Evolutionary conservation across 305 asterid species (phyloP), one percentile per base, ranked within the genome.

Genomic region (Fraxinus dipetala): DNA sequence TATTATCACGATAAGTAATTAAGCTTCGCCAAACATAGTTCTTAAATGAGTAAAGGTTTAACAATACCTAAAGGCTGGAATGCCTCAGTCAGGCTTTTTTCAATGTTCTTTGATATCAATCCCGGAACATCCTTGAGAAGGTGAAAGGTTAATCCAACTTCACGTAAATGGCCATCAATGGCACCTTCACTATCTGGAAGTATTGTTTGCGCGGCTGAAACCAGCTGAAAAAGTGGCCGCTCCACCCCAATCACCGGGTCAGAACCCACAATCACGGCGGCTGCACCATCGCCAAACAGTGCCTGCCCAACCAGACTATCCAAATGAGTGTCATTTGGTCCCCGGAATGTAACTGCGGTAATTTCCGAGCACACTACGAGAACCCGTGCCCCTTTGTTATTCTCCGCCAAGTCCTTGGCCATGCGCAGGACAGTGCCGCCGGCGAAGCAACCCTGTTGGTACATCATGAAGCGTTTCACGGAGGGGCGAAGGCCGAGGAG

Each of bases 211-310:
- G 69, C 3, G 13, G 69, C 30, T 22, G 69, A 59, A 5, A 59
- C 69, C 30, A 59, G 30, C 69, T 59, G 69, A 59, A 59, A 59
- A 18, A 59, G 69, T 18, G 69, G 69, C 69, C 69, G 30, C 30
- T 73, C 48, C 24, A 73, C 30, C 77, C 77, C 77, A 45, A 76
- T 76, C 76, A 63, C 35, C 1, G 82, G 82, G 38, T 79, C 78
- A 14, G 82, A 79, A 3, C 82, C 82, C 14, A 79, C 82, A 43
- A 79, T 67, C 38, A 79, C 77, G 0, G 82, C 82, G 1, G 45
- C 82, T 1, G 82, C 77, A 0, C 78, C 78, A n/a, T 79, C 82
- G 4, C 82, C 77, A 28, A 79, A 79, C 43, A 79, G 30, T 0
- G 78, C 78, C 59, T 79, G 82, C 38, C 78, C 82, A 7, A 59